Evolutionary conservation across 331 rosid genomes (phyloP), one percentile per base, ranked within the genome.

Genomic region (Malus hybrid): DNA sequence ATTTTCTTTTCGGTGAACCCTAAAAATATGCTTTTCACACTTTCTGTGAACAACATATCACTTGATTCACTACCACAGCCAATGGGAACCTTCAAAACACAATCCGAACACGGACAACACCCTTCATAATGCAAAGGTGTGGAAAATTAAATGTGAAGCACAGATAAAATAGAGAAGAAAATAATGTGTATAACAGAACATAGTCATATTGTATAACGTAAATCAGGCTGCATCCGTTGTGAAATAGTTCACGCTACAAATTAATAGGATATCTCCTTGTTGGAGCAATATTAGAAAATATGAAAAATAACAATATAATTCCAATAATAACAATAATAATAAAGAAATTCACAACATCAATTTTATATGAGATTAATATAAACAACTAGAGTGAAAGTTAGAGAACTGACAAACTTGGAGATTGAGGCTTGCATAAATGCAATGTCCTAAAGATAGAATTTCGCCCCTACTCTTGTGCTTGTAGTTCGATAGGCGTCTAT

Each of bases 211-310:
- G 60, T 20, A 73, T 72, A 2, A 34, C 3, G 29, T 73, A 65
- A 55, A 63, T 81, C 73, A 76, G 66, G 71, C 77, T 70, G 73
- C 67, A 69, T 57, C 79, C 83, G 60, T 70, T 31, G 27, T 69
- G 44, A 83, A 75, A 63, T 62, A 65, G 39, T 79, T 83, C 71
- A 77, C 82, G 75, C 84, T 73, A 79, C 75, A 87, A 55, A 80
- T 42, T 34, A 69, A 60, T 11, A 61, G 61, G 60, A 8, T 54
- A 61, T 44, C 69, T 61, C 60, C 32, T n/a, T n/a, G n/a, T n/a
- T n/a, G n/a, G n/a, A n/a, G n/a, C n/a, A n/a, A n/a, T n/a, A n/a
- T n/a, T n/a, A n/a, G n/a, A n/a, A n/a, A n/a, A n/a, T n/a, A n/a
- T n/a, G n/a, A n/a, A n/a, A n/a, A n/a, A n/a, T n/a, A n/a, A n/a